These are phyloP conservation scores for Gossypium trilobum DNA, from an alignment of 441 rosid species.

Conservation along the genomic window DNA sequence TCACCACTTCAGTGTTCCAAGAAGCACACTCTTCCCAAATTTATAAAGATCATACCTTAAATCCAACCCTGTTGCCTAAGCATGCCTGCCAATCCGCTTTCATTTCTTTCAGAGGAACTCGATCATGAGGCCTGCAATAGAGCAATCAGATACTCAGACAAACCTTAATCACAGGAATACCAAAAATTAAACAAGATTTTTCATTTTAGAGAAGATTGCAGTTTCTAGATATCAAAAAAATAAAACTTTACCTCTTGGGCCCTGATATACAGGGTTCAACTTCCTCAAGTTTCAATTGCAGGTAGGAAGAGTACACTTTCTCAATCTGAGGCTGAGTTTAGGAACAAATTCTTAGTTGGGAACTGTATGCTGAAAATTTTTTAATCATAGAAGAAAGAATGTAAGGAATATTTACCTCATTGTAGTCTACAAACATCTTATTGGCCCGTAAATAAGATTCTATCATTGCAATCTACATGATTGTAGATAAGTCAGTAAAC, in stretches of 20 bases:
- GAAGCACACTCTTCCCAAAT: not conserved
- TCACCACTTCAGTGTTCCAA: not conserved
- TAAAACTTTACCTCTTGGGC: constrained; percentile 60
- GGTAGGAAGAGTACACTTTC: constrained; percentile 58
- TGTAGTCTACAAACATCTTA: constrained; percentile 87
- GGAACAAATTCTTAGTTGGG: constrained; percentile 18
- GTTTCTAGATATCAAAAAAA: not conserved
- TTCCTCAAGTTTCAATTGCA: constrained; percentile 66
- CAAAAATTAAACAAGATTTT: not conserved
- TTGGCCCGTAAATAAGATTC: constrained; percentile 85
- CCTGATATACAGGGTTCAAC: constrained; percentile 89
- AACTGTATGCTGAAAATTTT: constrained; percentile 9
- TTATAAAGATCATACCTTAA: constrained; percentile 51
- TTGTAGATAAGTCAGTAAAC: constrained; percentile 22
- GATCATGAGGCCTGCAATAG: constrained; percentile 76
- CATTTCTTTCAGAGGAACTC: constrained; percentile 79
- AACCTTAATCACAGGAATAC: not conserved
- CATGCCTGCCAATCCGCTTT: constrained; percentile 93
- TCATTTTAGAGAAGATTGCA: not conserved
- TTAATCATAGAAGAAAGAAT: constrained; percentile 5
- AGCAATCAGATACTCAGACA: not conserved
- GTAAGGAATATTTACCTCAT: constrained; percentile 43
- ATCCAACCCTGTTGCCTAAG: constrained; percentile 77
- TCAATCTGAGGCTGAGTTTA: constrained; percentile 53
- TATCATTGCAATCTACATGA: constrained; percentile 69